Evolutionary conservation across 1,139 yeast genomes (phyloP), one percentile per base, ranked within the genome.

Genomic region (Maudiozyma humilis): DNA sequence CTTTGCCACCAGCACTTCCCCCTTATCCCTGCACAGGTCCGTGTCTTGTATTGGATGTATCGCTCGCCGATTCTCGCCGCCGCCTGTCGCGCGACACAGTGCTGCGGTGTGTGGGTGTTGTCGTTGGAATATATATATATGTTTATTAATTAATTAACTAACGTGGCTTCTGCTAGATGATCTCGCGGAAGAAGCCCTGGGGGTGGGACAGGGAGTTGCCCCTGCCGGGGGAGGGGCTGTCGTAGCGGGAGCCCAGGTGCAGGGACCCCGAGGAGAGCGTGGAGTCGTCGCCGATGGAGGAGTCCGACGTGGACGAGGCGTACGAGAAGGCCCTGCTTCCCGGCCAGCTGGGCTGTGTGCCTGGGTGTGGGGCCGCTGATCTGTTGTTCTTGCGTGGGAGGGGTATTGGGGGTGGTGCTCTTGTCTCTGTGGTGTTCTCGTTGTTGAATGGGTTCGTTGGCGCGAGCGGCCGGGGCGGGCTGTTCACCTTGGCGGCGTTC

Each of bases 361-460:
- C 18, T 7, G 10, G 14, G 17, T 19, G 15, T 5, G 20, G 14
- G 1, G 29, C 14, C 20, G 18, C 39, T 7, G 17, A 23, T 13
- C 13, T 14, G 13, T 39, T 36, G 5, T 19, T 42, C 29, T 50
- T 54, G 39, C 56, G 43, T 38, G 57, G 54, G 12, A 43, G 47
- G 10, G 59, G 60, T 3, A 51, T 44, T n/a, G 54, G 51, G n/a
- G 60, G 59, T 16, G 49, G 47, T 34, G 38, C 32, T 41, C 61
- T 51, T 15, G 47, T 47, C 31, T 45, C 50, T 40, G 56, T 56
- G 36, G 57, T 50, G 42, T 56, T 56, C 42, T 59, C 63, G 32
- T 56, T 55, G 33, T 49, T 55, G 36, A 56, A 60, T 10, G 63
- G 63, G 41, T 59, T 51, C 1, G 39, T 43, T 6, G 40, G 13